A percentile compares a stretch with the other conserved stretches of the same genome.
These are phyloP conservation scores for Cystofilobasidium ferigula DNA, from an alignment of 768 basidiomycete species.

Conservation along the genomic window DNA sequence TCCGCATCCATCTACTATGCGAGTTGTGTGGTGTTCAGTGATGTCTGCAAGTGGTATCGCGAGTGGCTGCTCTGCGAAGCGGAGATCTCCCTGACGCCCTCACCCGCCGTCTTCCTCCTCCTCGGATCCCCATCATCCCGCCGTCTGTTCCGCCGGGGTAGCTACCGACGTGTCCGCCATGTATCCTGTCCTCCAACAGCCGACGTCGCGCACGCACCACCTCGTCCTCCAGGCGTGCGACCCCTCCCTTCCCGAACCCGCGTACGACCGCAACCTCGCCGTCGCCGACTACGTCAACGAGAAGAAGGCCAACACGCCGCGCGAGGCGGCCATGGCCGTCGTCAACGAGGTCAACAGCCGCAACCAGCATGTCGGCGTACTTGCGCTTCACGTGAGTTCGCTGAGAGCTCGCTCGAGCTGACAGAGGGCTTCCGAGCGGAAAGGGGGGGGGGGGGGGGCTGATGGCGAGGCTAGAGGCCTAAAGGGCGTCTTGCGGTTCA, in stretches of 20 bases:
- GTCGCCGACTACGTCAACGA: constrained; percentile 83
- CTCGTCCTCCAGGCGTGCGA: constrained; percentile 63
- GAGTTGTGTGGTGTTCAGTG: no score
- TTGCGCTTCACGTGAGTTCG: constrained; percentile 53
- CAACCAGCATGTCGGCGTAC: constrained; percentile 79
- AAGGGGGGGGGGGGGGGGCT: no score
- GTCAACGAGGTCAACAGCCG: constrained; percentile 80
- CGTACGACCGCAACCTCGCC: constrained; percentile 83
- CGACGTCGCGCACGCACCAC: background rate
- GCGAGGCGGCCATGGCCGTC: constrained; percentile 78
- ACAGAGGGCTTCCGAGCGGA: no score
- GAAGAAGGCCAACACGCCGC: constrained; percentile 95
- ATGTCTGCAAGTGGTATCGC: no score
- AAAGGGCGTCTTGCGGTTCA: no score
- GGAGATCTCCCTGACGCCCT: no score
- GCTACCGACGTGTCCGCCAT: background rate
- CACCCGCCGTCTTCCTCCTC: no score
- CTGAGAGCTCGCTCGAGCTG: no score
- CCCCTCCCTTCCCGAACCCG: constrained; percentile 72
- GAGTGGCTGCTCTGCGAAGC: no score
- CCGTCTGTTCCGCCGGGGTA: background rate
- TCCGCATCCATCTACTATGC: no score
- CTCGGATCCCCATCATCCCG: no score
- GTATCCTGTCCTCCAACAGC: background rate
- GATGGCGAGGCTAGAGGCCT: no score